phyloP scores from a whole-genome alignment of 768 basidiomycete genomes.

The Rhizopogon sp. region DNA sequence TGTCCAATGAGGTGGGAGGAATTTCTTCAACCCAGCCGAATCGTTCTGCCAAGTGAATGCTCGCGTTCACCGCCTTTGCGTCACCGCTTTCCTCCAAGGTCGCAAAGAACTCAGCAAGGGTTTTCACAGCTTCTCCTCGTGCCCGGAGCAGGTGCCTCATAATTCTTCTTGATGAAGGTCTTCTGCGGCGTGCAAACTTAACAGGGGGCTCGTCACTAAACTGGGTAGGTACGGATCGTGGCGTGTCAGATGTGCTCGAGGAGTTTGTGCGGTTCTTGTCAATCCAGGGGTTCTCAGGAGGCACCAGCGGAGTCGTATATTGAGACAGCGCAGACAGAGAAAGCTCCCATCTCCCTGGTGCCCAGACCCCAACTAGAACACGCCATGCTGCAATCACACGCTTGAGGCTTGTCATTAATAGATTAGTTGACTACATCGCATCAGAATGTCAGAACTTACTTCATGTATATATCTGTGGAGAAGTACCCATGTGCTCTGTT shows the following conservation, averaged over 20 bases:
- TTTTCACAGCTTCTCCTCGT: constrained; percentile 76
- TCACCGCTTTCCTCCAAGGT: constrained; percentile 49
- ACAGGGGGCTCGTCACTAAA: constrained; percentile 33
- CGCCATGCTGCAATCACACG: constrained; percentile 93
- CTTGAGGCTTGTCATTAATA: constrained; percentile 52
- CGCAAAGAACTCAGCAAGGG: constrained; percentile 68
- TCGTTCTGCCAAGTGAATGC: constrained; percentile 42
- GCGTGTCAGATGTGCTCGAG: constrained; percentile 4
- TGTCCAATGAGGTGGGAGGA: constrained; percentile 10
- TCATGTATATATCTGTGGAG: constrained; percentile 63
- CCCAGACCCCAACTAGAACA: constrained; percentile 93
- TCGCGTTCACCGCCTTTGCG: constrained; percentile 42
- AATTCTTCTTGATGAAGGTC: constrained; percentile 75
- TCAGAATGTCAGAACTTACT: constrained; percentile 40
- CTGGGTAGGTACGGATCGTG: constrained; percentile 15
- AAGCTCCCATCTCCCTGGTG: constrained; percentile 78
- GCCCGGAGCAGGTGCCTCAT: constrained; percentile 87
- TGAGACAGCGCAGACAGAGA: constrained; percentile 66
- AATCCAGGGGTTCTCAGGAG: constrained; percentile 71
- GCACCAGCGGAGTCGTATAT: constrained; percentile 62
- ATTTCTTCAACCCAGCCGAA: constrained; percentile 36
- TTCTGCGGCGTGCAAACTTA: constrained; percentile 26
- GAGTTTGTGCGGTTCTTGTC: constrained; percentile 36
- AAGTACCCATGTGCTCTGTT: not conserved
- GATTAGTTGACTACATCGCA: not conserved